Conservation (phyloP, 805 yeast genomes). For the Nakazawaea wyomingensis region DNA sequence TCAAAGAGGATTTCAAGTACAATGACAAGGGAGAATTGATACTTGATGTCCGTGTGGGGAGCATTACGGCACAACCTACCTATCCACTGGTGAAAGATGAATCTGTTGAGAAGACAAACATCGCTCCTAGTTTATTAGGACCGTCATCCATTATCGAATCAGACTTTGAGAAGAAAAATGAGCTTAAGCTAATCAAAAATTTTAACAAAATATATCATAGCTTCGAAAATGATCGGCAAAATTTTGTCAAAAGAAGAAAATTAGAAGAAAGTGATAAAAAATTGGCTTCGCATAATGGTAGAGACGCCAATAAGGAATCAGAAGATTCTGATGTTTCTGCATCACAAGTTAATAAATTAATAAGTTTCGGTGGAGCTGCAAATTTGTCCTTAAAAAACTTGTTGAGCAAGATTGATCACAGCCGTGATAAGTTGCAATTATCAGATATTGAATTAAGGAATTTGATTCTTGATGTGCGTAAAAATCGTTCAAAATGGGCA, state of each 20-base stretch:
- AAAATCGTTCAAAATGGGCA: slow-evolving; percentile 96
- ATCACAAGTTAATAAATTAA: slow-evolving; percentile 23
- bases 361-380: slow-evolving; percentile 56
- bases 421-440: slow-evolving; percentile 67
- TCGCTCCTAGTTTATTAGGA: slow-evolving; percentile 22
- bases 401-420: slow-evolving; percentile 68
- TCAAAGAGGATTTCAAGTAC: slow-evolving; percentile 13
- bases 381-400: slow-evolving; percentile 76
- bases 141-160: slow-evolving; percentile 34
- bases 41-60: slow-evolving; percentile 27
- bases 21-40: slow-evolving; percentile 29
- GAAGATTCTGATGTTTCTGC: slow-evolving; percentile 18
- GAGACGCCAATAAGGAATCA: slow-evolving; percentile 16
- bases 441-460: slow-evolving; percentile 82
- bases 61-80: slow-evolving; percentile 4
- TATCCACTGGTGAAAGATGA: slow-evolving; percentile 6
- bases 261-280: slow-evolving; percentile 78
- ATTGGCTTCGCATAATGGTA: slow-evolving; percentile 35
- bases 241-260: slow-evolving; percentile 67
- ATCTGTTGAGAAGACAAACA: neutral
- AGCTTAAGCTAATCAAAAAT: slow-evolving; percentile 44
- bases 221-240: slow-evolving; percentile 73
- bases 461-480: slow-evolving; percentile 86
- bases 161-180: slow-evolving; percentile 34
- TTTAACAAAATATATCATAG: slow-evolving; percentile 71